phyloP scores from a whole-genome alignment of 805 yeast genomes.

The Candida dajiaensis region DNA sequence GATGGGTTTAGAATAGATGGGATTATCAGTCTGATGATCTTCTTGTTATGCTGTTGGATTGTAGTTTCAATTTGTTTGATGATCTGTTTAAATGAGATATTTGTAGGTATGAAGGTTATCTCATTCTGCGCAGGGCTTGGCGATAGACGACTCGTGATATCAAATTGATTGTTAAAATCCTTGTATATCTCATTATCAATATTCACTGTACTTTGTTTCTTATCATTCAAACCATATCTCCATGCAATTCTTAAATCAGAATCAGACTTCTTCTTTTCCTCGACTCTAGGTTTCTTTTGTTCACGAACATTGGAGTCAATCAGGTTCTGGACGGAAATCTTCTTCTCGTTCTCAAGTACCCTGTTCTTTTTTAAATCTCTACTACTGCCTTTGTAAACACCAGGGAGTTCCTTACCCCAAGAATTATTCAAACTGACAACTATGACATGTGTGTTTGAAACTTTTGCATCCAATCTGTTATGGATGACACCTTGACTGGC shows the following conservation, averaged over 20 bases:
- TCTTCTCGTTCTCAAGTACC: constrained; percentile 51
- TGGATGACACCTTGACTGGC: constrained; percentile 75
- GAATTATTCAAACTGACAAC: constrained; percentile 51
- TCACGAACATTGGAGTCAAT: constrained; percentile 27
- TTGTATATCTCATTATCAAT: constrained; percentile 35
- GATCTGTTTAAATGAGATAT: constrained; percentile 23
- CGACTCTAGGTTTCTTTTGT: constrained; percentile 5
- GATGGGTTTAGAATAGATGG: constrained; percentile 83
- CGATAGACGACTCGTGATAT: constrained; percentile 61
- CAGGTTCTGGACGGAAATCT: constrained; percentile 64
- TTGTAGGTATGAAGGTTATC: constrained; percentile 46
- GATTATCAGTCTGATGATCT: constrained; percentile 57
- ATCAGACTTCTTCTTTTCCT: constrained; percentile 4
- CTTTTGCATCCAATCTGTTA: constrained; percentile 39
- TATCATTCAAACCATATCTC: constrained; percentile 67
- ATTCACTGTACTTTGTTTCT: constrained; percentile 18
- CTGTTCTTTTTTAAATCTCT: constrained; percentile 59
- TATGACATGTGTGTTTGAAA: constrained; percentile 50
- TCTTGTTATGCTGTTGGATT: constrained; percentile 36
- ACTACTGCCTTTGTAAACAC: constrained; percentile 62
- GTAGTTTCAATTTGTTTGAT: constrained; percentile 38
- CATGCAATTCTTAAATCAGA: constrained; percentile 82
- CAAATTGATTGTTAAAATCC: constrained; percentile 62
- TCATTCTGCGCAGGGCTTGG: constrained; percentile 66
- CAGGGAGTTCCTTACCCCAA: constrained; percentile 74